Conservation (phyloP, 1,284 basidiomycete species). For the Pascua sp. region DNA sequence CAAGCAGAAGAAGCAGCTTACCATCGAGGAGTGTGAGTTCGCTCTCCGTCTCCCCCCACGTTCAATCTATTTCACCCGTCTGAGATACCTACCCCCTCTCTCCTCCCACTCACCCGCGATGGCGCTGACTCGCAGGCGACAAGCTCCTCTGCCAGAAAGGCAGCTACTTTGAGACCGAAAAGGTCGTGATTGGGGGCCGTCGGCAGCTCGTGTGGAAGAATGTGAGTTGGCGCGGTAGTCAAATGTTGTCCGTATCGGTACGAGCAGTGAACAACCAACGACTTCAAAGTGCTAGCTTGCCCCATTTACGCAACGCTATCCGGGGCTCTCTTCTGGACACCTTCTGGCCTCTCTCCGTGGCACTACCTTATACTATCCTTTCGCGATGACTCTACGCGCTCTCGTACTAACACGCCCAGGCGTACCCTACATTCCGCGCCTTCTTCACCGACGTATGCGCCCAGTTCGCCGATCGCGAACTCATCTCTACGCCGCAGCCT, state of each 20-base stretch:
- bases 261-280: no score
- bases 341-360: no score
- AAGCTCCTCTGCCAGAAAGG: constrained; percentile 11
- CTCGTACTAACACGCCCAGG: no score
- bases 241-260: no score
- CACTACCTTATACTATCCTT: no score
- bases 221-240: constrained; percentile 17
- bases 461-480: background rate
- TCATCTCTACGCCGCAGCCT: constrained; percentile 3
- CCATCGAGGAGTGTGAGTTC: no score
- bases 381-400: no score
- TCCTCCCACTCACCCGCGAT: no score
- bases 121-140: background rate
- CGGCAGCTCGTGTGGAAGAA: constrained; percentile 34
- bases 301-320: background rate
- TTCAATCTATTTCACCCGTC: no score
- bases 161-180: constrained; percentile 36
- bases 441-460: background rate
- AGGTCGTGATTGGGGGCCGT: constrained; percentile 25
- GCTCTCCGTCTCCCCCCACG: no score
- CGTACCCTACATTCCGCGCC: background rate
- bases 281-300: background rate
- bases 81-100: no score
- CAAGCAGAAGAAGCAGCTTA: no score
- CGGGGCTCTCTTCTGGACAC: background rate